Evolutionary conservation across 1,284 basidiomycete species (phyloP), one percentile per base, ranked within the genome.

Genomic region (Schizophyllum commune): DNA sequence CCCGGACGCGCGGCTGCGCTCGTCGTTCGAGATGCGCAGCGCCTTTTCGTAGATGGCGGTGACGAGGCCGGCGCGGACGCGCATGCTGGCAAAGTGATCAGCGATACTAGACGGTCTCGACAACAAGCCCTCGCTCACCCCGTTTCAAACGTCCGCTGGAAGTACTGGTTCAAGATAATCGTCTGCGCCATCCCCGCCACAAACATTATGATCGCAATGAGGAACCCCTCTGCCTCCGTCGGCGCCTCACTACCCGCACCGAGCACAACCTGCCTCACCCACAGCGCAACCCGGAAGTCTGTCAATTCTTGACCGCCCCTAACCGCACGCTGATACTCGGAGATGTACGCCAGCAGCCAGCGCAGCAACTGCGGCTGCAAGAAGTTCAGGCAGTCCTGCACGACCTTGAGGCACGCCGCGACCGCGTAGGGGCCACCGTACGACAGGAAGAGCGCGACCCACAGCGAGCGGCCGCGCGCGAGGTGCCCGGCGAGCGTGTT

Each of bases 301-400:
- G 11, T 21, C 17, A 52, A 20, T 4, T 55, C 53, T 3, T 55
- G 53, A 3, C 53, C 53, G 20, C 39, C 39, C 39, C 39, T 13
- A 3, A 15, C 15, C 19, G 53, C 53, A 17, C 39, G 39, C 20
- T 27, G 86, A 71, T 94, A 96, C 4, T 76, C 74, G 0, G 90
- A 85, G 55, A 97, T 95, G 70, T 91, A 98, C 13, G 83, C 76
- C 34, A 98, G 79, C 7, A 99, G 79, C 67, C 85, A 80, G 17
- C 91, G 84, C 27, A 99, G 82, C 1, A 98, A 79, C 71, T 97
- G 91, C 0, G 96, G 96, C 71, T 98, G 96, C 2, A 88, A 72
- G 74, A 98, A 98, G 0, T 85, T 84, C 13, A 96, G 76, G 54
- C 77, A 75, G 71, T 98, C 96, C 72, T 96, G 93, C 0, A 83